phyloP scores from a whole-genome alignment of 2,329 filamentous ascomycete species.

The Penicillium sumatraense region DNA sequence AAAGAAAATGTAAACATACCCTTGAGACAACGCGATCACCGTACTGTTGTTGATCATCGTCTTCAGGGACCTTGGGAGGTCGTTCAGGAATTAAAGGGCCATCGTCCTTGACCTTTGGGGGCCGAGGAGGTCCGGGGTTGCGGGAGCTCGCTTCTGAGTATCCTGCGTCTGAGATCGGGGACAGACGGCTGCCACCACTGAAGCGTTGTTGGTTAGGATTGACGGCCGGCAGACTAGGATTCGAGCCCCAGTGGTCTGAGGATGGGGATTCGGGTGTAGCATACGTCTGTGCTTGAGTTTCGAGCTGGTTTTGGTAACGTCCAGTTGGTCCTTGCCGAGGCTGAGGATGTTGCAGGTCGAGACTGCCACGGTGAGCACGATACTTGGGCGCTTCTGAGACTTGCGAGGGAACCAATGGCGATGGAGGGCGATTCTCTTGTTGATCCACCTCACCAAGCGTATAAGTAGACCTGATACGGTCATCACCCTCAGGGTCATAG shows the following conservation, averaged over 20 bases:
- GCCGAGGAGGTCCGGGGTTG: conserved; percentile 50
- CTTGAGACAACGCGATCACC: conserved; percentile 47
- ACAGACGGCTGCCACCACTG: conserved; percentile 46
- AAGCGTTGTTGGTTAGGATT: conserved; percentile 39
- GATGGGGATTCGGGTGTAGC: conserved; percentile 44
- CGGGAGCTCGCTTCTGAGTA: conserved; percentile 49
- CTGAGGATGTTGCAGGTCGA: conserved; percentile 68
- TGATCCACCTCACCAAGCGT: conserved; percentile 45
- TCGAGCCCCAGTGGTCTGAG: conserved; percentile 53
- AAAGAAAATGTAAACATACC: conserved; percentile 27
- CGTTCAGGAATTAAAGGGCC: conserved; percentile 63
- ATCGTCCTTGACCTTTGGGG: conserved; percentile 60
- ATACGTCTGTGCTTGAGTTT: conserved; percentile 64
- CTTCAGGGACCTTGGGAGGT: conserved; percentile 45
- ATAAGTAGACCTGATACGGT: conserved; percentile 49
- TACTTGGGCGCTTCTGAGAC: conserved; percentile 65
- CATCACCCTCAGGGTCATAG: conserved; percentile 52
- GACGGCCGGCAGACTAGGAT: conserved; percentile 43
- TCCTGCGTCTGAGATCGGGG: conserved; percentile 52
- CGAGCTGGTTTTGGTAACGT: conserved; percentile 65
- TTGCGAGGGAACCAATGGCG: conserved; percentile 65
- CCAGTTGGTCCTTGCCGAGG: conserved; percentile 65
- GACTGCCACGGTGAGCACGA: conserved; percentile 66
- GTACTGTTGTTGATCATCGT: conserved; percentile 39
- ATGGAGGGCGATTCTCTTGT: conserved; percentile 58